Evolutionary conservation across 495 filamentous ascomycete genomes (phyloP).

Genomic region (Aspergillus indologenus): DNA sequence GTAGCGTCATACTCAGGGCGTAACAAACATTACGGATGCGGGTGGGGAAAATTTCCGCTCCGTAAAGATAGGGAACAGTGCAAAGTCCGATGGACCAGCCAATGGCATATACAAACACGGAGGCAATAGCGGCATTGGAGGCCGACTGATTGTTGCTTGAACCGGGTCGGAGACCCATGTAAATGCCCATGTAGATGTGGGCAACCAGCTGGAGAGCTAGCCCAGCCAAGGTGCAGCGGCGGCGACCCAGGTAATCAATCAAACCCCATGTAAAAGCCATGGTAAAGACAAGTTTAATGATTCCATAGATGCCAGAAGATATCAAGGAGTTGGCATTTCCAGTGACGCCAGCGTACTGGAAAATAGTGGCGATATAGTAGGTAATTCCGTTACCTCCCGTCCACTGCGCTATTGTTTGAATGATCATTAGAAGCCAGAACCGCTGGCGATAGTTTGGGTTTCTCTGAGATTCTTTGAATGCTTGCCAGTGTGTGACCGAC

Average conservation of each 20-base stretch:
- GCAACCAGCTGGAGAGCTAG: slow-evolving; percentile 38
- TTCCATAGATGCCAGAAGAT: slow-evolving; percentile 44
- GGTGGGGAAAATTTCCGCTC: slow-evolving; percentile 47
- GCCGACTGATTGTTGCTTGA: slow-evolving; percentile 34
- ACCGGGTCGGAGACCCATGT: slow-evolving; percentile 40
- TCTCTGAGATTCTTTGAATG: slow-evolving; percentile 41
- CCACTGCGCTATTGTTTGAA: slow-evolving; percentile 48
- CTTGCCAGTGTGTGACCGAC: slow-evolving; percentile 36
- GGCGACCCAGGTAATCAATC: slow-evolving; percentile 44
- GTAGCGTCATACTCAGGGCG: slow-evolving; percentile 41
- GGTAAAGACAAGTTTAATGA: slow-evolving; percentile 46
- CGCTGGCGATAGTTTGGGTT: slow-evolving; percentile 45
- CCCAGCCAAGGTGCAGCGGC: slow-evolving; percentile 36
- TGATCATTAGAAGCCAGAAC: slow-evolving; percentile 44
- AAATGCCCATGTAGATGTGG: slow-evolving; percentile 43
- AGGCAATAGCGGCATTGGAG: slow-evolving; percentile 43
- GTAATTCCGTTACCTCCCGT: slow-evolving; percentile 49
- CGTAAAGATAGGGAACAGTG: slow-evolving; percentile 48
- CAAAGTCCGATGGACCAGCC: slow-evolving; percentile 52
- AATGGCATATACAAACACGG: slow-evolving; percentile 46
- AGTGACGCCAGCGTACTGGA: slow-evolving; percentile 38
- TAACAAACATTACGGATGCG: slow-evolving; percentile 45
- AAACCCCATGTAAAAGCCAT: slow-evolving; percentile 48
- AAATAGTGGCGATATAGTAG: slow-evolving; percentile 45
- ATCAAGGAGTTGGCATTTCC: slow-evolving; percentile 31